Percentiles rank a stretch among this genome's conserved stretches.
phyloP scores from a whole-genome alignment of 2,329 filamentous ascomycete species.

The Venturia aucupariae region DNA sequence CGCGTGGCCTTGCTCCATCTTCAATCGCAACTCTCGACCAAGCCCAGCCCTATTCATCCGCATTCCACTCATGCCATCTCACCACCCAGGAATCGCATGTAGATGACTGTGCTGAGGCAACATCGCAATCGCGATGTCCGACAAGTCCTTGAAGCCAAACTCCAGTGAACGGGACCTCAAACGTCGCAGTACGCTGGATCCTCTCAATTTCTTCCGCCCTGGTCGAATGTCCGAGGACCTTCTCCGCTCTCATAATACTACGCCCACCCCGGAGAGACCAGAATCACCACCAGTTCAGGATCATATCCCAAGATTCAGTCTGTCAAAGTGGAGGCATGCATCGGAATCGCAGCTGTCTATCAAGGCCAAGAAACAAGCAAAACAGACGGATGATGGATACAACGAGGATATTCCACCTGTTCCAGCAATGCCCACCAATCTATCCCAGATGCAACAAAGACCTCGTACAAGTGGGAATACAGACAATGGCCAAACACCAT shows the following conservation, averaged over 20 bases:
- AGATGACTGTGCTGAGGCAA: constrained; percentile 23
- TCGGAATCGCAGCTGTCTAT: constrained; percentile 83
- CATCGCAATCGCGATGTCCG: constrained; percentile 30
- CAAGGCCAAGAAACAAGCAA: constrained; percentile 59
- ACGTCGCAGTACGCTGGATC: constrained; percentile 34
- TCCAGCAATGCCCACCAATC: constrained; percentile 31
- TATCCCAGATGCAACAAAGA: constrained; percentile 17
- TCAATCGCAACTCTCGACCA: constrained; percentile 14
- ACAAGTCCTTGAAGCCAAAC: constrained; percentile 27
- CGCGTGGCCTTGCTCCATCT: constrained; percentile 13
- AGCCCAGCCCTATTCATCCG: constrained; percentile 27
- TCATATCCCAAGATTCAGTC: constrained; percentile 40
- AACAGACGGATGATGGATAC: constrained; percentile 49
- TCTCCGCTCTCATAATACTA: constrained; percentile 19
- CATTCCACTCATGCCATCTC: constrained; percentile 19
- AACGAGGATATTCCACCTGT: constrained; percentile 33
- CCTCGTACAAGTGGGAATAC: constrained; percentile 21
- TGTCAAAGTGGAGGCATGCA: constrained; percentile 82
- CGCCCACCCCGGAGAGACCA: constrained; percentile 24
- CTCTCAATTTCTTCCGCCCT: constrained; percentile 29
- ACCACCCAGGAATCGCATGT: constrained; percentile 19
- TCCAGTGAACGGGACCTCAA: constrained; percentile 30
- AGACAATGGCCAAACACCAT: constrained; percentile 35
- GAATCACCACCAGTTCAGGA: constrained; percentile 33
- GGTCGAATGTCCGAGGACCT: constrained; percentile 25